phyloP scores from a whole-genome alignment of 73 alveolate genomes.

The Paramecium caudatum region DNA sequence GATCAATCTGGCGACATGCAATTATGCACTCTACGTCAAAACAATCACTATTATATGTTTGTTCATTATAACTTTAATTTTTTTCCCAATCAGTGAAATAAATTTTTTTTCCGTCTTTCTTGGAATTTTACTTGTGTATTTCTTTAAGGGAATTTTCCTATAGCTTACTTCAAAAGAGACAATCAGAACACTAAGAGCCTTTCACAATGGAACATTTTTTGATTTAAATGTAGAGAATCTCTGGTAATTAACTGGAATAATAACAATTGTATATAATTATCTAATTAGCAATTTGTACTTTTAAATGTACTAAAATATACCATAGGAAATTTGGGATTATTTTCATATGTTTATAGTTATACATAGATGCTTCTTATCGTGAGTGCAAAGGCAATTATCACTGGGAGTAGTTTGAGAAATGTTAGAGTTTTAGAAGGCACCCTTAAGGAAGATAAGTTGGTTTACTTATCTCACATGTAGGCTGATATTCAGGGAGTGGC shows the following conservation, averaged over 20 bases:
- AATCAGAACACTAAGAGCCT: background rate
- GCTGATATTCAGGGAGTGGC: conserved; percentile 34
- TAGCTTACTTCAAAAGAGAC: background rate
- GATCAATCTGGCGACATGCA: conserved; percentile 48
- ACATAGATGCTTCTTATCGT: background rate
- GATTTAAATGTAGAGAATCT: background rate
- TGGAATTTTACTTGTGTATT: background rate
- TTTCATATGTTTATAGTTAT: background rate
- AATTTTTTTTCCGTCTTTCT: background rate
- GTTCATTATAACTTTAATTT: conserved; percentile 19
- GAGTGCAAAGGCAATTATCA: background rate
- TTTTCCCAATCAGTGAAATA: conserved; percentile 1
- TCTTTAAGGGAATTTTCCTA: background rate
- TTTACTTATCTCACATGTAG: background rate
- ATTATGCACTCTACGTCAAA: conserved; percentile 38
- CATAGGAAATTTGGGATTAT: background rate
- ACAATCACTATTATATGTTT: background rate
- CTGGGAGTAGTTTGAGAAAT: background rate
- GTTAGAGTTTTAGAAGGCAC: background rate
- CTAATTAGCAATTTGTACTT: background rate
- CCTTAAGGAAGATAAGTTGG: background rate
- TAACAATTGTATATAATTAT: background rate
- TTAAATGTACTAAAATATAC: background rate
- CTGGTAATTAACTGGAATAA: background rate
- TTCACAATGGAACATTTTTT: background rate